Evolutionary conservation across 139 green algal species (phyloP), one percentile per base, ranked within the genome.

Genomic region (Chlamydomonas incerta): DNA sequence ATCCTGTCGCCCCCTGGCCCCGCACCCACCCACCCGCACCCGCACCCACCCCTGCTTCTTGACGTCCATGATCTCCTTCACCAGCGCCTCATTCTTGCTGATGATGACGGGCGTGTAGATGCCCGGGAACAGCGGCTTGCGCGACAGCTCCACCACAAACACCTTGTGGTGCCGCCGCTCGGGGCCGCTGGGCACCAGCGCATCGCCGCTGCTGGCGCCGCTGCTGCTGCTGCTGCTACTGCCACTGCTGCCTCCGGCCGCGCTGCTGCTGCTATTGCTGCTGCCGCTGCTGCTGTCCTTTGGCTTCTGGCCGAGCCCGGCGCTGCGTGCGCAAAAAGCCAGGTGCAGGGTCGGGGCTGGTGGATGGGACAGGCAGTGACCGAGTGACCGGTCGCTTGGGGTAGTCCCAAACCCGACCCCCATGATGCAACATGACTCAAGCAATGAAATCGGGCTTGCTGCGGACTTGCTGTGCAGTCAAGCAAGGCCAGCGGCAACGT

Each of bases 81-180:
- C 93, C 23, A 99, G 88, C 81, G 91, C 91, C 71, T 95, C 92
- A 85, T 98, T 94, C 72, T 92, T 92, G 28, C 37, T 85, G 18
- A 98, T 86, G 17, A 89, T 92, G 17, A 98, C 95, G 9, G 96
- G 96, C 62, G 96, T 95, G 83, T 98, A 94, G 34, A 95, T 96
- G 28, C 96, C 96, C 0, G 96, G 96, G 72, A 98, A 97, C 74
- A 98, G 90, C 2, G 96, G 96, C 69, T 94, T 93, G 68, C 94
- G 88, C 1, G 81, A 68, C 50, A 98, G 87, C 57, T 96, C 91
- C 35, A 98, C 93, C 29, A 93, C 95, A 88, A 82, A 62, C 50
- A 91, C 82, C 75, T 91, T 91, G 82, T 88, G 82, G 52, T 88
- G 87, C 63, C 74, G 81, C 10, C 82, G 74, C 76, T 91, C 83